Base-by-base conservation (phyloP, 352 stramenopile genomes). In the Globisporangium megalacanthum region DNA sequence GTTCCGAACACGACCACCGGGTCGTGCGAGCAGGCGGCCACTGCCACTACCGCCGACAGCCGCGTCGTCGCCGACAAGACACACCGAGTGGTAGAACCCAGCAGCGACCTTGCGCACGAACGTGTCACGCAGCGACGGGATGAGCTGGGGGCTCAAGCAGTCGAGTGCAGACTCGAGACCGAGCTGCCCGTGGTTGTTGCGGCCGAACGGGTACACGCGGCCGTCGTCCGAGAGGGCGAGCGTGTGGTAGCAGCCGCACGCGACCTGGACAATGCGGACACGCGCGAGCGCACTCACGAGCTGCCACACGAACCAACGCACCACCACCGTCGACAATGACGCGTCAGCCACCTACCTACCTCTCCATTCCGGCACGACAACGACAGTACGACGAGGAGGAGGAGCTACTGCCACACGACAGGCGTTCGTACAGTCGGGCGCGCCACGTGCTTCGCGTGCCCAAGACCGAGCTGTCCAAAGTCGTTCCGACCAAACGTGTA, bases 151-250 rank as follows among this genome's bases (percentile, higher is more conserved):
- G 39, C 73, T 84, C 19, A 76, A 45, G 20, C 87, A 93, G 60
- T 95, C 84, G 8, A 90, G 49, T 3, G 64, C 73, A 22, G 81
- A 86, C 49, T 90, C 78, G 13, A 91, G 66, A 1, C 89, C 92
- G 37, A 98, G 75, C 45, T 98, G 92, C 1, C 92, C 92, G 65
- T 98, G 92, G 56, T 98, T 97, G 64, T 98, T 98, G 35, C 92
- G 73, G 22, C 92, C 92, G 66, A 96, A 98, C 19, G 96, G 92
- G 55, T 92, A 94, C 42, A 96, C 85, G 61, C 88, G 89, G 9
- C 85, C 87, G 35, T 92, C 77, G n/a, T 91, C 80, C 15, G 80
- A 90, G 33, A 95, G 77, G 3, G 75, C 59, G 11, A 96, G 72
- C 22, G 82, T 96, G 68, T 96, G 87, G 51, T 94, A 95, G 64